Evolutionary conservation across 495 filamentous ascomycete genomes (phyloP).

Genomic region (Neohortaea acidophila): DNA sequence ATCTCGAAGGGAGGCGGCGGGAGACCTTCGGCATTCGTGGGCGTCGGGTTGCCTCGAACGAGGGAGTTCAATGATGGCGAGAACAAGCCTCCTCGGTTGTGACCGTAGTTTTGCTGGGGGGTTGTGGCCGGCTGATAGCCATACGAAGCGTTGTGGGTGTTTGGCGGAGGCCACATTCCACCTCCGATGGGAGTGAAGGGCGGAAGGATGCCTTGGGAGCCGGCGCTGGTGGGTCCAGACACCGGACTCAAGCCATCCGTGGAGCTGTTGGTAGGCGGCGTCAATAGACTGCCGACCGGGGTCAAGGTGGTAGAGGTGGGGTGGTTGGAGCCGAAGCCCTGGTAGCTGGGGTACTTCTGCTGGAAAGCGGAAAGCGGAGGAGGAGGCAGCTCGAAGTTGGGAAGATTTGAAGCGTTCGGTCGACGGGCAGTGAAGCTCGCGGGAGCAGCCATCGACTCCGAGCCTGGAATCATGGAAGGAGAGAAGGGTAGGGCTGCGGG

Average conservation of each 20-base stretch:
- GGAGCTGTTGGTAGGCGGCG: conserved; percentile 45
- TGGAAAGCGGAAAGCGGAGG: conserved; percentile 20
- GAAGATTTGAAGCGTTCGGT: conserved; percentile 26
- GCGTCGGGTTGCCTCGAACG: conserved; percentile 34
- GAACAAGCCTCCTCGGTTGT: conserved; percentile 36
- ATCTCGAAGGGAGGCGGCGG: conserved; percentile 45
- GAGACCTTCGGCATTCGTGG: conserved; percentile 34
- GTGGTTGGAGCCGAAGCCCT: conserved; percentile 33
- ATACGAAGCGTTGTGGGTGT: conserved; percentile 38
- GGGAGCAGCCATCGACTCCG: conserved; percentile 28
- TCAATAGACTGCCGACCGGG: conserved; percentile 46
- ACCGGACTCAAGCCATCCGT: conserved; percentile 48
- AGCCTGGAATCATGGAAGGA: conserved; percentile 29
- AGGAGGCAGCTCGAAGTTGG: conserved; percentile 28
- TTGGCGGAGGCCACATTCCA: conserved; percentile 33
- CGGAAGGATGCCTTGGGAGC: conserved; percentile 32
- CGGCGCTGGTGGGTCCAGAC: conserved; percentile 41
- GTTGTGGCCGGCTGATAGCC: conserved; percentile 34
- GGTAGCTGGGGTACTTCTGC: conserved; percentile 32
- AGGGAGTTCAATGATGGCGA: conserved; percentile 37
- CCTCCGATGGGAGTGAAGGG: conserved; percentile 31
- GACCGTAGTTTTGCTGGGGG: conserved; percentile 32
- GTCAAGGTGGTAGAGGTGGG: conserved; percentile 28
- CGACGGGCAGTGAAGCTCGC: conserved; percentile 28
- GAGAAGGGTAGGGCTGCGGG: conserved; percentile 29